phyloP scores from a whole-genome alignment of 2,329 filamentous ascomycete species.

The Ophiostoma sp. region DNA sequence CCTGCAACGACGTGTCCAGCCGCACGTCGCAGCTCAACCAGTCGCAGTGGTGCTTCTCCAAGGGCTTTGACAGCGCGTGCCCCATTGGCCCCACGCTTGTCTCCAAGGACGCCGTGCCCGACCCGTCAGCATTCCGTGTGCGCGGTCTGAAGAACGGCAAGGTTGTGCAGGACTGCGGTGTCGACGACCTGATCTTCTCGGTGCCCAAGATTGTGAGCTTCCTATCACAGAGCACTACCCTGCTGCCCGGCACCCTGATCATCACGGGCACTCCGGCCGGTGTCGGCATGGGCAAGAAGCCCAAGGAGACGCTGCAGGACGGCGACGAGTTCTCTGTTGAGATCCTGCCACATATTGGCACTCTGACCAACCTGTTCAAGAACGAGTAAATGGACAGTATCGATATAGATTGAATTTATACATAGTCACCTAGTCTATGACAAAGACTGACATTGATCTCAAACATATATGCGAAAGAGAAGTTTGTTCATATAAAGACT shows the following conservation, averaged over 20 bases:
- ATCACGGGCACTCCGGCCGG: slow-evolving; percentile 43
- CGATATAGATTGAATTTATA: neutral
- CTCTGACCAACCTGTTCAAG: slow-evolving; percentile 38
- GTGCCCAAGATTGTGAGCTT: slow-evolving; percentile 43
- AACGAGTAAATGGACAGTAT: slow-evolving; percentile 27
- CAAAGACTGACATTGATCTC: too few species aligned
- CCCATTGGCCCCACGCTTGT: slow-evolving; percentile 50
- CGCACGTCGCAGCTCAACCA: slow-evolving; percentile 47
- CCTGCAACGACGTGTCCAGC: slow-evolving; percentile 51
- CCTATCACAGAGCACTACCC: slow-evolving; percentile 41
- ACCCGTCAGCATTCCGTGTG: slow-evolving; percentile 40
- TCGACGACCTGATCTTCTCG: slow-evolving; percentile 47
- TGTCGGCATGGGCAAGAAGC: slow-evolving; percentile 38
- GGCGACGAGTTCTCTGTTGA: slow-evolving; percentile 43
- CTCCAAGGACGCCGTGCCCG: slow-evolving; percentile 34
- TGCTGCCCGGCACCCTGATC: slow-evolving; percentile 38
- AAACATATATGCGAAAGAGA: too few species aligned
- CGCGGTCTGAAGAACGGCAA: slow-evolving; percentile 44
- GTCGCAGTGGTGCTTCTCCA: slow-evolving; percentile 53
- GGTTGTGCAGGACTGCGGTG: slow-evolving; percentile 23
- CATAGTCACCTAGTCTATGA: neutral
- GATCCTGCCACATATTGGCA: slow-evolving; percentile 41
- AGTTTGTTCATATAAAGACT: too few species aligned
- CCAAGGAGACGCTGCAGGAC: slow-evolving; percentile 37
- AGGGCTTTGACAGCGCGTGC: slow-evolving; percentile 53